Conservation (phyloP, 352 stramenopile genomes). For the Phytophthora citrophthora region DNA sequence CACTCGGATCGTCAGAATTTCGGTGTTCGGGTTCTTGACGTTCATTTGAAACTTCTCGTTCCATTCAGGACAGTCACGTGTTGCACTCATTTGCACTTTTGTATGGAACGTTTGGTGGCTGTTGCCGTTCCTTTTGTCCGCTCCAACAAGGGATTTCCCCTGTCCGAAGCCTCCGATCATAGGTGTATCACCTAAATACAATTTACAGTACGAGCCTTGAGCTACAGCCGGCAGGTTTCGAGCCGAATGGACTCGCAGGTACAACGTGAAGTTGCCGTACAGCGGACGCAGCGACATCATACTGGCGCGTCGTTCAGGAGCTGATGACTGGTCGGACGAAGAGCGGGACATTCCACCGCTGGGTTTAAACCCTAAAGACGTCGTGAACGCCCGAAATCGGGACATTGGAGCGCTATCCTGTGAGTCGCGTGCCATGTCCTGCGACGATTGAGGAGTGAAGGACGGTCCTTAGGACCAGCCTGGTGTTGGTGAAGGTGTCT, state of each 20-base stretch:
- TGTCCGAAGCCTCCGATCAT: constrained; percentile 50
- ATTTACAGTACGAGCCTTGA: constrained; percentile 68
- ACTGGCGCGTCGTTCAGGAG: constrained; percentile 3
- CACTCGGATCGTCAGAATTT: constrained; percentile 75
- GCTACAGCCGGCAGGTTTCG: constrained; percentile 49
- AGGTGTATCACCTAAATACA: constrained; percentile 66
- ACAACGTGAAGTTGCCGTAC: constrained; percentile 56
- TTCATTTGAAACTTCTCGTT: constrained; percentile 81
- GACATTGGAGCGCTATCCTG: constrained; percentile 5
- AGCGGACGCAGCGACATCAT: constrained; percentile 13
- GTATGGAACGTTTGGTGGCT: constrained; percentile 66
- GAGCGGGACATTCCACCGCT: constrained; percentile 4
- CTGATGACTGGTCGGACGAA: constrained; percentile 13
- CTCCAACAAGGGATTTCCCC: constrained; percentile 20
- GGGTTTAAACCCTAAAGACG: constrained; percentile 21
- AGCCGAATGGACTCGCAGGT: constrained; percentile 71
- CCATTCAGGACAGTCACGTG: constrained; percentile 56
- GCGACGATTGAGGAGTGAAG: constrained; percentile 19
- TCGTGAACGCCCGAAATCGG: constrained; percentile 32
- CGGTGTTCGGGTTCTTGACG: constrained; percentile 46
- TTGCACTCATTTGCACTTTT: constrained; percentile 47
- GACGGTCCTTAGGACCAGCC: neutral
- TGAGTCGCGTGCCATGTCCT: constrained; percentile 7
- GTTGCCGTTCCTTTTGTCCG: constrained; percentile 10
- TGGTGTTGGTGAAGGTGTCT: constrained; percentile 1